Evolutionary conservation across 305 asterid species (phyloP).

Genomic region (Plantago coronopus): DNA sequence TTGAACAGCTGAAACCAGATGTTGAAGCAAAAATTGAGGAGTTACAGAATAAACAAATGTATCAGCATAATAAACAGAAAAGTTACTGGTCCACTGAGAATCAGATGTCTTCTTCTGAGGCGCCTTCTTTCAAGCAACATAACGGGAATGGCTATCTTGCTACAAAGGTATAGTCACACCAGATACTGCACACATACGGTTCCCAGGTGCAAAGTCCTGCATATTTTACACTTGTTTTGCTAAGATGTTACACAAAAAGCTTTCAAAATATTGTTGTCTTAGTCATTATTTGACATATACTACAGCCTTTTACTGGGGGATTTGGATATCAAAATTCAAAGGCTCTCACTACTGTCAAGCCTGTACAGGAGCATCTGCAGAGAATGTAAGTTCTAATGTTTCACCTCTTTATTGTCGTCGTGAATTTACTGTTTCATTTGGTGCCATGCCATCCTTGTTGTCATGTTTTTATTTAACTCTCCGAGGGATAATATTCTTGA

Average conservation of each 20-base stretch:
- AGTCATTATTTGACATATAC: conserved; percentile 39
- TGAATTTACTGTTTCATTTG: not conserved
- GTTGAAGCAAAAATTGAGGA: conserved; percentile 69
- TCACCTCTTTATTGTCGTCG: not conserved
- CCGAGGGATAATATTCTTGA: too few species aligned
- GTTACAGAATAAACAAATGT: conserved; percentile 41
- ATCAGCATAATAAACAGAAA: conserved; percentile 37
- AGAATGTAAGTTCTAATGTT: conserved; percentile 48
- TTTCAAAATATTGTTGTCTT: conserved; percentile 12
- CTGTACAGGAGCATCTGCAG: conserved; percentile 46
- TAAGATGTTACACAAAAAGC: conserved; percentile 5
- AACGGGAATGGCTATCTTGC: conserved; percentile 36
- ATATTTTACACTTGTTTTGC: conserved; percentile 19
- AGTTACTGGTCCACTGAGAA: conserved; percentile 36
- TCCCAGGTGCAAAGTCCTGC: not conserved
- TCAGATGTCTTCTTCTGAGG: conserved; percentile 37
- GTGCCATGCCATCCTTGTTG: not conserved
- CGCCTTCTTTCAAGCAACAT: conserved; percentile 44
- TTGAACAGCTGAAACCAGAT: conserved; percentile 75
- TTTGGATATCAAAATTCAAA: conserved; percentile 42
- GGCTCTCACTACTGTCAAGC: conserved; percentile 39
- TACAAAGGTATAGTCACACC: conserved; percentile 40
- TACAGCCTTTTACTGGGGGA: conserved; percentile 37
- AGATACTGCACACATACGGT: not conserved
- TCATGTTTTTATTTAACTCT: not conserved